phyloP scores from a whole-genome alignment of 352 stramenopile genomes.

The Phytopythium boreale region DNA sequence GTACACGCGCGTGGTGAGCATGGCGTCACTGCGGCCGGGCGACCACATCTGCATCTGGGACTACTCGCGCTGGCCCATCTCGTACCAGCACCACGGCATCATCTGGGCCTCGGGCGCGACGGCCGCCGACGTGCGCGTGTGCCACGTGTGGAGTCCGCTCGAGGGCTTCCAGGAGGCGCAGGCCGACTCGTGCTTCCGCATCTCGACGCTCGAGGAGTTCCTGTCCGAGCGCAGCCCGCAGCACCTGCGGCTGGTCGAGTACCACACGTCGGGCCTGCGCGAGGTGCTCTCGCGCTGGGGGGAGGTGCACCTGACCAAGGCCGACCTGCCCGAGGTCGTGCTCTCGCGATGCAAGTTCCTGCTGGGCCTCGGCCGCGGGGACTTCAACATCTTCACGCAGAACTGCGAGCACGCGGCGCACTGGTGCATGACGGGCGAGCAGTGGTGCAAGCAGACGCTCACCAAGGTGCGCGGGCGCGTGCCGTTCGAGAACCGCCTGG shows the following conservation, averaged over 20 bases:
- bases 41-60: slow-evolving; percentile 88
- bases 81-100: slow-evolving; percentile 86
- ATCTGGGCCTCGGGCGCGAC: slow-evolving; percentile 75
- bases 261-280: slow-evolving; percentile 77
- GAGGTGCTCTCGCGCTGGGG: slow-evolving; percentile 80
- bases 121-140: slow-evolving; percentile 64
- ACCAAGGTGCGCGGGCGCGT: slow-evolving; percentile 68
- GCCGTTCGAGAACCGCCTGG: slow-evolving; percentile 73
- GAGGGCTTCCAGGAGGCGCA: slow-evolving; percentile 70
- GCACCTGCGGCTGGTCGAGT: slow-evolving; percentile 79
- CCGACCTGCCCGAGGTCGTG: slow-evolving; percentile 79
- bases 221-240: slow-evolving; percentile 54
- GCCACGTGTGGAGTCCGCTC: slow-evolving; percentile 84
- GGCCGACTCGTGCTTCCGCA: slow-evolving; percentile 83
- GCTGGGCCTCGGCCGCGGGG: slow-evolving; percentile 64
- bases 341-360: slow-evolving; percentile 82
- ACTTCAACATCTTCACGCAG: slow-evolving; percentile 88
- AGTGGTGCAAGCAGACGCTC: slow-evolving; percentile 87
- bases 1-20: slow-evolving; percentile 75
- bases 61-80: slow-evolving; percentile 79
- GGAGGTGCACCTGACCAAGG: slow-evolving; percentile 84
- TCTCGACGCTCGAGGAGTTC: slow-evolving; percentile 85
- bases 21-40: slow-evolving; percentile 69
- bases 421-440: slow-evolving; percentile 88
- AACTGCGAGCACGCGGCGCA: slow-evolving; percentile 87